phyloP scores from a whole-genome alignment of 2,329 filamentous ascomycete species.

The Harringtonia lauricola region DNA sequence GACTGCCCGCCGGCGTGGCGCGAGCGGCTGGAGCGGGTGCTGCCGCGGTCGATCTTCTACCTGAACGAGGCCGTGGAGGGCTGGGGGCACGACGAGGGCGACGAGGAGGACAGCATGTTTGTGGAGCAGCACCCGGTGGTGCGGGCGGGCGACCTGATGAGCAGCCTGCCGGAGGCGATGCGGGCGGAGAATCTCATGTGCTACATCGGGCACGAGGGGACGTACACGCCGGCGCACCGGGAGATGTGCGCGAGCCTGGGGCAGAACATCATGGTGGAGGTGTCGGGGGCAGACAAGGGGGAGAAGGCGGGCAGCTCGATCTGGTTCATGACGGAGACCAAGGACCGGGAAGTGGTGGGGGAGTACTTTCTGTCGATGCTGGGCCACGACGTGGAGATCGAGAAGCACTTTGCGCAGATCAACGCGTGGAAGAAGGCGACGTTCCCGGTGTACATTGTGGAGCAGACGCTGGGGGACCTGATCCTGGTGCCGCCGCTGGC shows the following conservation, averaged over 20 bases:
- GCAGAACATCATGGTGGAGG: slow-evolving; percentile 97
- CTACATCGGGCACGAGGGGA: slow-evolving; percentile 95
- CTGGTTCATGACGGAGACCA: slow-evolving; percentile 98
- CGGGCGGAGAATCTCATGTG: slow-evolving; percentile 96
- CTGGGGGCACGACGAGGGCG: slow-evolving; percentile 17
- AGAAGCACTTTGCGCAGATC: slow-evolving; percentile 91
- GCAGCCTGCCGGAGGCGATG: slow-evolving; percentile 75
- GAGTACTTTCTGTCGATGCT: slow-evolving; percentile 91
- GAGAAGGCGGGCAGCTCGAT: slow-evolving; percentile 82
- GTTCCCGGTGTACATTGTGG: slow-evolving; percentile 85
- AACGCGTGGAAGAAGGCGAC: slow-evolving; percentile 93
- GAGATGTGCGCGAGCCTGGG: slow-evolving; percentile 97
- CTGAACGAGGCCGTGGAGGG: slow-evolving; percentile 66
- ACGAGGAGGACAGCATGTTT: slow-evolving; percentile 25
- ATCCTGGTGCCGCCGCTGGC: slow-evolving; percentile 88
- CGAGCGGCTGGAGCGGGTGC: slow-evolving; percentile 62
- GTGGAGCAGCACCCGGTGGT: slow-evolving; percentile 45
- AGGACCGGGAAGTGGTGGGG: slow-evolving; percentile 78
- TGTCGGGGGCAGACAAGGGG: slow-evolving; percentile 60
- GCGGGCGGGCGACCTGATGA: slow-evolving; percentile 86
- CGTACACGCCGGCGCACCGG: slow-evolving; percentile 86
- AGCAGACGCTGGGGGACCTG: slow-evolving; percentile 83
- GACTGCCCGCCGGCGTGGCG: slow-evolving; percentile 87
- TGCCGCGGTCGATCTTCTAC: slow-evolving; percentile 80
- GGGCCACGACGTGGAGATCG: slow-evolving; percentile 92